Base-by-base conservation (phyloP, 2,329 filamentous ascomycete species). In the Penicillium sp. region DNA sequence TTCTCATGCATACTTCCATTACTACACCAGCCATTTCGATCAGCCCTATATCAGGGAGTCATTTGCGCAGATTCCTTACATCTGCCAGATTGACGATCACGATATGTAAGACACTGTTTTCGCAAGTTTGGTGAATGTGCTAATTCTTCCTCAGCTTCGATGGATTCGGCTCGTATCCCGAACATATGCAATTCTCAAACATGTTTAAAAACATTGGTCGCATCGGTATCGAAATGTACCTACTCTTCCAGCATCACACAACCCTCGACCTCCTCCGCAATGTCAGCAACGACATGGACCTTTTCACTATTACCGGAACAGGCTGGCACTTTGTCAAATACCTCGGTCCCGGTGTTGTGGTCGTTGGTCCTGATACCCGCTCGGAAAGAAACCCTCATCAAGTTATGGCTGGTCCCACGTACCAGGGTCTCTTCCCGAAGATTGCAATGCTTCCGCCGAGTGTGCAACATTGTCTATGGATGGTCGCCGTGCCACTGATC, bases 291-390 rank as follows among this genome's bases (percentile, higher is more conserved):
- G 94, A 99, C 68, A 83, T 87, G 45, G 94, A 99, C 66, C 84
- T 99, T 5, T 99, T 99, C 76, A 97, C 93, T 1, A 88, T 99
- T 52, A 97, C 94, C 0, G 93, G 94, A n/a, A 89, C 89, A 18
- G 94, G 94, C 7, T 99, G 94, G 94, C 94, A 99, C 74, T 99
- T 97, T 73, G 86, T 99, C 75, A 99, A 99, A 75, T 97, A 90
- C 66, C 84, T 99, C 5, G 94, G 94, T 0, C 94, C 94, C 0
- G 90, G 90, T 4, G 87, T 99, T 11, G 92, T 91, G 0, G 88
- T 96, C 0, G 88, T 96, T 47, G 94, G 93, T 0, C 88, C 91
- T 2, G 94, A 99, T 72, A 93, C 92, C 63, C 86, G 94, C 49
- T 96, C 92, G 5, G 94, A 99, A 75, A 82, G 94, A 48, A 96